Conservation (phyloP, 2,329 filamentous ascomycete genomes). For the Berkeleyomyces rouxiae region DNA sequence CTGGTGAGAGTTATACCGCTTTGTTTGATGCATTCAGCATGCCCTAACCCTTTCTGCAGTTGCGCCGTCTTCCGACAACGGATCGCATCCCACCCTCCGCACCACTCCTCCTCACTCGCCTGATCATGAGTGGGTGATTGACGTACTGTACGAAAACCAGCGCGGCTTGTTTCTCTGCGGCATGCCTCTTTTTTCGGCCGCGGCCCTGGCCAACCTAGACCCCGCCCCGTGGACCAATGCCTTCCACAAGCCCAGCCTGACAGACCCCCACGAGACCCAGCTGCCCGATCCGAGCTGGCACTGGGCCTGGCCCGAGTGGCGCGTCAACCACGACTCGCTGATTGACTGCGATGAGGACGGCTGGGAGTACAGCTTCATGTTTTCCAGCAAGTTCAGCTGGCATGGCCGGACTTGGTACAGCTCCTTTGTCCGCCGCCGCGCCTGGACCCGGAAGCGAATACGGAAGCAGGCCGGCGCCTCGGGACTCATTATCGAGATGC, state of each 20-base stretch:
- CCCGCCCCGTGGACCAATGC: slow-evolving; percentile 73
- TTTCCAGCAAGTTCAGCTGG: slow-evolving; percentile 60
- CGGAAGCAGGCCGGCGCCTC: slow-evolving; percentile 33
- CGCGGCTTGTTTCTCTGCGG: slow-evolving; percentile 81
- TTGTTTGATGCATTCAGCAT: background rate
- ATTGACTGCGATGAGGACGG: slow-evolving; percentile 61
- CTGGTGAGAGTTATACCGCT: background rate
- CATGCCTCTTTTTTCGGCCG: slow-evolving; percentile 71
- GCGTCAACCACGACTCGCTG: slow-evolving; percentile 53
- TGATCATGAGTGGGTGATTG: slow-evolving; percentile 45
- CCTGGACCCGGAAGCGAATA: slow-evolving; percentile 71
- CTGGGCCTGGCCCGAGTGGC: slow-evolving; percentile 61
- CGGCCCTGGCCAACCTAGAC: slow-evolving; percentile 72
- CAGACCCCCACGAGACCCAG: slow-evolving; percentile 67
- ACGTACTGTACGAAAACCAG: slow-evolving; percentile 92
- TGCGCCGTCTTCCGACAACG: background rate
- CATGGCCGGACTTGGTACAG: slow-evolving; percentile 86
- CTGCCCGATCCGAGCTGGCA: slow-evolving; percentile 90
- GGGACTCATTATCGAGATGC: slow-evolving; percentile 16
- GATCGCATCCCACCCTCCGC: background rate
- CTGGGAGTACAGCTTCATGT: slow-evolving; percentile 93
- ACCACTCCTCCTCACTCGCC: background rate
- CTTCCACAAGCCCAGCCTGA: slow-evolving; percentile 42
- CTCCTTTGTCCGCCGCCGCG: slow-evolving; percentile 77
- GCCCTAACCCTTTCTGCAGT: background rate